These are phyloP conservation scores for carrot (Daucus carota) DNA, from an alignment of 129 eudicot species.

Conservation along the genomic window DNA sequence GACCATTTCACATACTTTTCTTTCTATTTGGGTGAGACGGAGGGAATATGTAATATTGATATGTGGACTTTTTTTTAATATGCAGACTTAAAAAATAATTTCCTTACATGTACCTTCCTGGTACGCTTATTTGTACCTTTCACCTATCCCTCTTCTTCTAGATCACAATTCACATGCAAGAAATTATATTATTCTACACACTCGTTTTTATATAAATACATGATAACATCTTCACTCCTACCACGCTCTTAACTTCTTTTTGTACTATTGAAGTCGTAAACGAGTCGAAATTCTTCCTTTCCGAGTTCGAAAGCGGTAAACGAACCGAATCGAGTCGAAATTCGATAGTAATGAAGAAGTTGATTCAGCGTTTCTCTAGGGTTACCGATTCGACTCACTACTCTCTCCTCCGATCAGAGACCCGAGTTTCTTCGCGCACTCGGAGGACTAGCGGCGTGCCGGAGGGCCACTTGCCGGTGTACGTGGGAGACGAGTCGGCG, in stretches of 20 bases:
- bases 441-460: slow-evolving; percentile 38
- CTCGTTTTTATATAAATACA: not conserved
- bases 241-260: not conserved
- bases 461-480: slow-evolving; percentile 74
- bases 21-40: no score
- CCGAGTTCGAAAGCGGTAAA: no score
- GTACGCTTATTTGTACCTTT: slow-evolving; percentile 65
- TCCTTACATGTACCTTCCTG: slow-evolving; percentile 45
- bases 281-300: no score
- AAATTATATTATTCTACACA: not conserved
- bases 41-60: no score
- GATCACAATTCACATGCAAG: not conserved
- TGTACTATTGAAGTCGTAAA: not conserved
- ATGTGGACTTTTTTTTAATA: no score
- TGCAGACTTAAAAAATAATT: no score
- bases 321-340: no score
- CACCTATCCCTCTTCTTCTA: slow-evolving; percentile 12
- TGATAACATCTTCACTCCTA: slow-evolving; percentile 2
- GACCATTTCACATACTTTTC: no score
- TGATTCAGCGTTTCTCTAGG: slow-evolving; percentile 54
- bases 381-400: slow-evolving; percentile 78
- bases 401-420: slow-evolving; percentile 37
- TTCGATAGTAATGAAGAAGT: slow-evolving; percentile 43
- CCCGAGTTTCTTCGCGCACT: slow-evolving; percentile 12
- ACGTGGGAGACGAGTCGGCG: slow-evolving; percentile 92